phyloP scores from a whole-genome alignment of 306 rosid genomes.

The Sicyos baderoa region DNA sequence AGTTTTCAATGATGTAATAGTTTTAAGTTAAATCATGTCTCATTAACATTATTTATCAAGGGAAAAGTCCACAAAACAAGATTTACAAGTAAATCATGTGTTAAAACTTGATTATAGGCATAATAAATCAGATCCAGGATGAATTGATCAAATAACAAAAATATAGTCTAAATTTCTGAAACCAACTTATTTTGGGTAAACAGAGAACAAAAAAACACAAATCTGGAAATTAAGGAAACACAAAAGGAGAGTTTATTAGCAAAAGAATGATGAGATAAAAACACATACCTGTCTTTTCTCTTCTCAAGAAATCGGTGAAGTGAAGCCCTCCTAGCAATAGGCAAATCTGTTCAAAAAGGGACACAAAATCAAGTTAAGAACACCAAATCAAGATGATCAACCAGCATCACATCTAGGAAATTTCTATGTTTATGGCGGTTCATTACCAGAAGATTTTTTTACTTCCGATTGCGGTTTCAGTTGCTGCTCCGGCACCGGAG shows the following conservation, averaged over 20 bases:
- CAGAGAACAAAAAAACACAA: not conserved
- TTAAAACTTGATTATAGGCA: not conserved
- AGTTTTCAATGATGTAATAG: not conserved
- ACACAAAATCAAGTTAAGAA: not conserved
- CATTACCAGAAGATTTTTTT: slow-evolving; percentile 11
- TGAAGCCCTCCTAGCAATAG: slow-evolving; percentile 73
- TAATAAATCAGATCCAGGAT: not conserved
- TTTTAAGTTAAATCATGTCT: not conserved
- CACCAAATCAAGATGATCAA: not conserved
- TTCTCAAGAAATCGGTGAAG: slow-evolving; percentile 84
- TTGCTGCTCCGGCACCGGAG: not conserved
- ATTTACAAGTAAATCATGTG: not conserved
- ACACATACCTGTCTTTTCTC: slow-evolving; percentile 74
- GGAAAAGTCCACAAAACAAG: not conserved
- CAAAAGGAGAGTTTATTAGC: too few relatives aligned
- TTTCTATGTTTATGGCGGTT: not conserved
- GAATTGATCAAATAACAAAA: not conserved
- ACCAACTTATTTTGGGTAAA: not conserved
- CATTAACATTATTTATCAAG: too few relatives aligned
- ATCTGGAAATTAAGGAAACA: not conserved
- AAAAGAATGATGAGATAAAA: too few relatives aligned
- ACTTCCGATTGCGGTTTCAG: not conserved
- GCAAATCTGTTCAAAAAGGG: slow-evolving; percentile 41
- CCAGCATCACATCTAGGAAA: not conserved
- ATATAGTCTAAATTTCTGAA: not conserved